Percentiles rank a stretch among this genome's conserved stretches.
phyloP scores from a whole-genome alignment of 306 rosid genomes.

The Begonia fuchsioides region DNA sequence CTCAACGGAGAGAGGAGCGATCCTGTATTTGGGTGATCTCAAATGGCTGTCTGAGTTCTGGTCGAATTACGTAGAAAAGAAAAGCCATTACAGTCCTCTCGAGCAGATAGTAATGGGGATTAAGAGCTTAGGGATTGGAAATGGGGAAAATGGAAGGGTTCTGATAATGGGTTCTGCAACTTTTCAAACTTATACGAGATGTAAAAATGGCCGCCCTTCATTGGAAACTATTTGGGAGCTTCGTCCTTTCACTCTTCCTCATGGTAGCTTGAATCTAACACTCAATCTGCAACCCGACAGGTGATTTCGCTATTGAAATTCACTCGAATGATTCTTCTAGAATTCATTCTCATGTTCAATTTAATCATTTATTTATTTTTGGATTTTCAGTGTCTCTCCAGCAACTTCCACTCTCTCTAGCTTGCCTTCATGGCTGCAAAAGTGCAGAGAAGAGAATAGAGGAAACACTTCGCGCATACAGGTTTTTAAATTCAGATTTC shows the following conservation, averaged over 20 bases:
- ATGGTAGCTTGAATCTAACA: slow-evolving; percentile 53
- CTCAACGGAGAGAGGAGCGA: slow-evolving; percentile 52
- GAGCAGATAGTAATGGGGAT: slow-evolving; percentile 64
- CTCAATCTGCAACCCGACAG: slow-evolving; percentile 52
- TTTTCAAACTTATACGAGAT: slow-evolving; percentile 49
- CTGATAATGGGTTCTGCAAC: slow-evolving; percentile 64
- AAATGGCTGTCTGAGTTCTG: slow-evolving; percentile 66
- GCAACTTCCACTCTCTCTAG: slow-evolving; percentile 17
- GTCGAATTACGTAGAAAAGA: slow-evolving; percentile 37
- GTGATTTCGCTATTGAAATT: slow-evolving; percentile 11
- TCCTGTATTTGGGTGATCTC: slow-evolving; percentile 69
- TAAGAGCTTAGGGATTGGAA: slow-evolving; percentile 37
- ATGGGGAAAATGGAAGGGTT: slow-evolving; percentile 39
- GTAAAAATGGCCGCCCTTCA: slow-evolving; percentile 54
- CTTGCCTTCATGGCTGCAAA: slow-evolving; percentile 68
- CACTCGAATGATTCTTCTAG: neutral
- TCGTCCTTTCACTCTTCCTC: slow-evolving; percentile 61
- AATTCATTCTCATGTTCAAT: too few relatives aligned
- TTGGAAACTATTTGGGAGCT: slow-evolving; percentile 75
- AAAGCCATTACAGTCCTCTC: slow-evolving; percentile 30
- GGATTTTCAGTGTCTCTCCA: slow-evolving; percentile 9
- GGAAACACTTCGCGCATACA: slow-evolving; percentile 19
- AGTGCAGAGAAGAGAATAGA: slow-evolving; percentile 34
- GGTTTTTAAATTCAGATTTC: slow-evolving; percentile 28
- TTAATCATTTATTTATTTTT: too few relatives aligned